Conservation (phyloP, 495 filamentous ascomycete genomes). For the Thozetella sp. region DNA sequence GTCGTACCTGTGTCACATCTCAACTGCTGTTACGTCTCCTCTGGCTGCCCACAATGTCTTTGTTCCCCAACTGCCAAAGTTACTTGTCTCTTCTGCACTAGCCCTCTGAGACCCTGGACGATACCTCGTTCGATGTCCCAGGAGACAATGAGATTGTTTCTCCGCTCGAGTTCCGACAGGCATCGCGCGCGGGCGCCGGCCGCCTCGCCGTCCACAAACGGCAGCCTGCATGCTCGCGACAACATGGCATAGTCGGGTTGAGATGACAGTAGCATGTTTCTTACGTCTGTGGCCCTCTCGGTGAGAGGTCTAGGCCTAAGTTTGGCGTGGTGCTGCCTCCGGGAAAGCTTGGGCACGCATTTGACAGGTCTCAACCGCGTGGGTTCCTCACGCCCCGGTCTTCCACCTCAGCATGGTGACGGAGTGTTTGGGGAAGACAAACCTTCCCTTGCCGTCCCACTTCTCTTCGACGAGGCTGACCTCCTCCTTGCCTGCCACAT, state of each 20-base stretch:
- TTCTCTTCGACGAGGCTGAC: constrained; percentile 60
- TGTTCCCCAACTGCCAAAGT: too few relatives aligned
- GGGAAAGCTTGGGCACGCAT: background rate
- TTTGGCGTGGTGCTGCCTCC: background rate
- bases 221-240: too few relatives aligned
- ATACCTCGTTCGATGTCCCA: too few relatives aligned
- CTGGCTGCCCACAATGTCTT: background rate
- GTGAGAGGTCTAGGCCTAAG: background rate
- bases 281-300: background rate
- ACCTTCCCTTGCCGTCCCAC: constrained; percentile 62
- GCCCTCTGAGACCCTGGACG: background rate
- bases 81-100: background rate
- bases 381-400: background rate
- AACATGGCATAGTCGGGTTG: too few relatives aligned
- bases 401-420: constrained; percentile 67
- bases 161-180: too few relatives aligned
- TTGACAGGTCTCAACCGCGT: background rate
- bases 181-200: background rate
- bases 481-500: constrained; percentile 61
- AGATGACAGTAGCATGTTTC: background rate
- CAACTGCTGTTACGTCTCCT: background rate
- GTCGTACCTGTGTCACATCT: background rate
- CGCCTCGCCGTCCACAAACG: background rate
- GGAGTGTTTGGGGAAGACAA: constrained; percentile 65
- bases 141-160: too few relatives aligned